A percentile compares a stretch with the other conserved stretches of the same genome.
phyloP scores from a whole-genome alignment of 306 rosid species.

The Dicorynia guianensis region DNA sequence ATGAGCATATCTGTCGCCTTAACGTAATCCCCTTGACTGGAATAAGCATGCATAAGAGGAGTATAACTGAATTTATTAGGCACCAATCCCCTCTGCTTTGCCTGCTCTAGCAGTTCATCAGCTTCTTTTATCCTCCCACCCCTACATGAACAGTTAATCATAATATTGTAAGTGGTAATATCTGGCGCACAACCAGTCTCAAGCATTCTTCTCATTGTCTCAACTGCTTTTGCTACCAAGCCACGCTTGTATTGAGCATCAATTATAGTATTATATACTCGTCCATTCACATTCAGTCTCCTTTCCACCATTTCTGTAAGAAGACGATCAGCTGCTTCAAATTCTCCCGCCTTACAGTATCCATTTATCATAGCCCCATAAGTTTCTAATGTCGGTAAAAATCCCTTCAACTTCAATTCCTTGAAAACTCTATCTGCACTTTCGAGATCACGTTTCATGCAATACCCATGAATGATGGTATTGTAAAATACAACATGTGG shows the following conservation, averaged over 20 bases:
- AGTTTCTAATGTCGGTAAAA: conserved; percentile 66
- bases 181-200: conserved; percentile 75
- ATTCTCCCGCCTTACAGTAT: conserved; percentile 71
- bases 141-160: conserved; percentile 66
- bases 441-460: conserved; percentile 64
- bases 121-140: conserved; percentile 73
- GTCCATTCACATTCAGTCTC: conserved; percentile 59
- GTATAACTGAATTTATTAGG: conserved; percentile 70
- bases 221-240: conserved; percentile 50
- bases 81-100: conserved; percentile 50
- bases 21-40: conserved; percentile 64
- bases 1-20: conserved; percentile 70
- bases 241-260: conserved; percentile 68
- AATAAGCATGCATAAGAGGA: conserved; percentile 68
- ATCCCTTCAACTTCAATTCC: conserved; percentile 75
- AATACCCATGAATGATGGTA: conserved; percentile 73
- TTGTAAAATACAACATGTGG: conserved; percentile 80
- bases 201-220: conserved; percentile 54
- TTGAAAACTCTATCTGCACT: conserved; percentile 58
- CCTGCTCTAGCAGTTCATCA: conserved; percentile 57
- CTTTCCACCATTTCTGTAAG: conserved; percentile 67
- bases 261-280: conserved; percentile 66
- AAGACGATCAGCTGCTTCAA: conserved; percentile 62
- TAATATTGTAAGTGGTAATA: conserved; percentile 67
- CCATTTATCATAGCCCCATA: conserved; percentile 74